Conservation (phyloP, 768 basidiomycete species). For the Pulveroboletus ravenelii region DNA sequence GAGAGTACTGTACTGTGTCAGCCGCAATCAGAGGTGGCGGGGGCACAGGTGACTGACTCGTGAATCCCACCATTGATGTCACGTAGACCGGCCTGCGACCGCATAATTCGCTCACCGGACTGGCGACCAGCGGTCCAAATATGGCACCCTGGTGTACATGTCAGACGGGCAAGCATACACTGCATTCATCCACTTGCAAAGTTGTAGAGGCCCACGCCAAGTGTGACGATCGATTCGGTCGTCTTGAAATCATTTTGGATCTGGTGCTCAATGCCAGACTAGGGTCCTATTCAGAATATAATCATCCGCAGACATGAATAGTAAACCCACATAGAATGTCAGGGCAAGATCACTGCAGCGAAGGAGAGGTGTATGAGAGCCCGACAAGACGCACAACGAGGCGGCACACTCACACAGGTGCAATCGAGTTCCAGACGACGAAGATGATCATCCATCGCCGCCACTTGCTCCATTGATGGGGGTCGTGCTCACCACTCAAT, state of each 20-base stretch:
- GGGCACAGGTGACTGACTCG: constrained; percentile 10
- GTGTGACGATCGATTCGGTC: constrained; percentile 20
- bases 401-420: constrained; percentile 22
- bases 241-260: constrained; percentile 21
- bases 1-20: constrained; percentile 21
- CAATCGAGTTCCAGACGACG: constrained; percentile 27
- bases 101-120: constrained; percentile 24
- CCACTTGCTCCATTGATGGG: constrained; percentile 27
- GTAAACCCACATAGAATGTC: constrained; percentile 26
- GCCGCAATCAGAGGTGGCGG: neutral
- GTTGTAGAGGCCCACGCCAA: constrained; percentile 25
- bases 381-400: neutral
- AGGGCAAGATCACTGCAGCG: constrained; percentile 19
- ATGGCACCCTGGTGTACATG: constrained; percentile 14
- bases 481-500: constrained; percentile 21
- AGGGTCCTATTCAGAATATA: constrained; percentile 1
- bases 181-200: constrained; percentile 15
- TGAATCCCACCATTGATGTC: constrained; percentile 19
- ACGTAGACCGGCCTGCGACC: constrained; percentile 24
- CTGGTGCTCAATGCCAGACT: constrained; percentile 29
- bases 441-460: constrained; percentile 26
- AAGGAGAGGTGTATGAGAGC: neutral
- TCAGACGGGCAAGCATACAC: neutral
- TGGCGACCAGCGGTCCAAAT: constrained; percentile 24
- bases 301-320: neutral